Evolutionary conservation across 2,329 filamentous ascomycete genomes (phyloP), one percentile per base, ranked within the genome.

Genomic region (Calycina herbarum): DNA sequence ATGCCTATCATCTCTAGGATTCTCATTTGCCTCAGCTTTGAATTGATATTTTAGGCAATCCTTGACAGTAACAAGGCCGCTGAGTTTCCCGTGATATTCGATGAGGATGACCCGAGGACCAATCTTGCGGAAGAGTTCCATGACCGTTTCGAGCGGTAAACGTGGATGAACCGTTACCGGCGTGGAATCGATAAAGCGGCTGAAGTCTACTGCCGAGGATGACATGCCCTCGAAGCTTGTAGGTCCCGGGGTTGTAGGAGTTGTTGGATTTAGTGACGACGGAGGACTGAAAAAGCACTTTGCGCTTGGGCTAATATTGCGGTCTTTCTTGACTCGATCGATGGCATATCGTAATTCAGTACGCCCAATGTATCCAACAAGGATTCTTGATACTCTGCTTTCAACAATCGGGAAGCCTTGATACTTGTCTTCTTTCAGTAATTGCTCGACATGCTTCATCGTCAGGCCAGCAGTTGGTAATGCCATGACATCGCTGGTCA

Each of bases 111-210:
- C 93, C 1, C 95, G 87, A 0, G 94, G 95, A 0, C 95, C 95
- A 76, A 99, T 96, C 80, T 98, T 99, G 77, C 94, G 94, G 82
- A 99, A 99, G 11, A 99, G 83, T 75, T 99, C 95, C 93, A 99
- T 97, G 38, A 96, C 94, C 0, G 95, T 99, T 79, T 99, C 95
- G 0, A 99, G 86, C 0, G 94, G 91, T 0, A 98, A 86, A 1
- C 93, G 88, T 0, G 95, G 95, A 75, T 99, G 95, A 0, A 94
- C 94, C 0, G 93, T 91, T 1, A 99, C 86, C 0, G 95, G 95
- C 0, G 94, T 96, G 8, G 89, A 85, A 76, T 99, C 94, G 62
- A 97, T 89, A 75, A 94, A 98, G 59, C 91, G 88, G 72, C 89
- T 90, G 71, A 99, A 92, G 75, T 98, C 92, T 40, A 97, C 79